These are phyloP conservation scores for Syzygium oleosum DNA, from an alignment of 345 rosid genomes.

Conservation along the genomic window DNA sequence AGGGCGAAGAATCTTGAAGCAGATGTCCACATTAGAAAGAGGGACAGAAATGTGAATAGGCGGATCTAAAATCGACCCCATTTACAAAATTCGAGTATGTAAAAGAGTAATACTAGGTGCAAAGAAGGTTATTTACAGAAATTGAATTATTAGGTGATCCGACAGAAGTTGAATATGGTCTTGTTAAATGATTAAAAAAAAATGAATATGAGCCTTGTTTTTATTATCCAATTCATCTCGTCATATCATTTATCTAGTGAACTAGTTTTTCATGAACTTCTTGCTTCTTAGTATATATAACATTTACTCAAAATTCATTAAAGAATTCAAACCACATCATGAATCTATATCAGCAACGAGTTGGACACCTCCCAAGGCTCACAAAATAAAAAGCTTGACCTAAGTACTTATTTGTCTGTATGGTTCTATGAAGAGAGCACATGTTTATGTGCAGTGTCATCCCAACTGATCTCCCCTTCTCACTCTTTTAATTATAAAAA, in stretches of 20 bases:
- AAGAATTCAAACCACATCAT: neutral
- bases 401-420: neutral
- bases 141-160: neutral
- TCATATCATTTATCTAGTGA: neutral
- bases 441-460: neutral
- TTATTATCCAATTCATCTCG: neutral
- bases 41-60: neutral
- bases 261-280: neutral
- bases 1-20: neutral
- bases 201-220: neutral
- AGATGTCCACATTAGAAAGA: neutral
- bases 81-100: neutral
- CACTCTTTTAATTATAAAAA: neutral
- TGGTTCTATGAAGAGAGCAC: neutral
- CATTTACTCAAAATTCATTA: neutral
- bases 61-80: neutral
- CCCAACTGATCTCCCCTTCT: neutral
- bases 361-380: neutral
- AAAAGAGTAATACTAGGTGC: neutral
- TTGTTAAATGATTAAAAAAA: too few relatives aligned
- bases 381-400: neutral
- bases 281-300: neutral
- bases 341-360: neutral
- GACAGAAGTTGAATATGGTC: neutral
- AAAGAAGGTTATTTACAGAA: neutral